Evolutionary conservation across 2,329 filamentous ascomycete species (phyloP).

Genomic region (Hymenoscyphus scutula): DNA sequence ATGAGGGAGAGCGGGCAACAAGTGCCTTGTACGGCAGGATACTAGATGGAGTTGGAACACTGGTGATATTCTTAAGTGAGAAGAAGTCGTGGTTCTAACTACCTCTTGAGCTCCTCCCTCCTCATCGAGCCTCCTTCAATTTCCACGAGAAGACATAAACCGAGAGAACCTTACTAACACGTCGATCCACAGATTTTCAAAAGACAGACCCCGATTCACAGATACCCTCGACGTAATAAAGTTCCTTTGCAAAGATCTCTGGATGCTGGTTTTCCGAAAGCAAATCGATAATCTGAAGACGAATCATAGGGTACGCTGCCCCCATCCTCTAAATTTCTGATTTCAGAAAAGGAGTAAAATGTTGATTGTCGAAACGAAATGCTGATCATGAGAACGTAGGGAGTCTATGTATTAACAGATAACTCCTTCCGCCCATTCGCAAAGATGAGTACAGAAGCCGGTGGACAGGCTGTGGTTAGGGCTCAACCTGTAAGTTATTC

Average conservation of each 20-base stretch:
- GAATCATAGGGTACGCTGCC: constrained; percentile 72
- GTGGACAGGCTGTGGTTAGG: constrained; percentile 67
- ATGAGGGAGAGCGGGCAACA: not conserved
- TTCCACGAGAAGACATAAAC: no score
- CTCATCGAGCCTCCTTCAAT: not conserved
- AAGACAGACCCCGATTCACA: constrained; percentile 81
- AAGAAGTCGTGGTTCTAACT: not conserved
- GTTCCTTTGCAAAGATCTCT: constrained; percentile 97
- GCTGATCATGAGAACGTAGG: constrained; percentile 56
- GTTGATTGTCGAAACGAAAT: no score
- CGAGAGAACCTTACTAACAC: no score
- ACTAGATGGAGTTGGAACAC: not conserved
- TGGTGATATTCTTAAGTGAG: not conserved
- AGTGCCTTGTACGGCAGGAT: not conserved
- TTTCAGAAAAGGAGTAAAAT: no score
- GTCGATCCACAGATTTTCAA: constrained; percentile 83
- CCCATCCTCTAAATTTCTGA: not conserved
- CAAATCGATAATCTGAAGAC: constrained; percentile 99
- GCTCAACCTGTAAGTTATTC: constrained; percentile 72
- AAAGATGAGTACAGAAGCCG: constrained; percentile 81
- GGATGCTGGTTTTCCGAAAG: constrained; percentile 91
- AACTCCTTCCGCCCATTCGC: constrained; percentile 85
- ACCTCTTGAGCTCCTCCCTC: not conserved
- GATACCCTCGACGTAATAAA: constrained; percentile 96
- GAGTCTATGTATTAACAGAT: constrained; percentile 94